phyloP scores from a whole-genome alignment of 441 rosid species.

The Euphorbia neoarborescens region DNA sequence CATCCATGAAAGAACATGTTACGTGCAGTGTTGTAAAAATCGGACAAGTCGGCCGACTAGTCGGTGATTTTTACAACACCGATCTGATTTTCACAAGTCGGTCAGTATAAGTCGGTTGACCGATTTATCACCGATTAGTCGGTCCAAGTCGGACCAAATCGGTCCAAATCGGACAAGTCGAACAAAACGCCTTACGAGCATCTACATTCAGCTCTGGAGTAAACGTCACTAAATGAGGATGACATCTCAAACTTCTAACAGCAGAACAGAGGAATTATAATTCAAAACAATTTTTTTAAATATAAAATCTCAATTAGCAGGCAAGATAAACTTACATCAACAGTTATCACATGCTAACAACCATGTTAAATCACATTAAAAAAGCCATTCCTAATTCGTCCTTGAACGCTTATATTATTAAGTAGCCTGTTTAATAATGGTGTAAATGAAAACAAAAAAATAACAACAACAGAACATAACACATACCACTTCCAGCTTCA shows the following conservation, averaged over 20 bases:
- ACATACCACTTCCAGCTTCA: slow-evolving; percentile 32
- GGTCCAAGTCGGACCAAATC: no score
- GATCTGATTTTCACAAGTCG: no score
- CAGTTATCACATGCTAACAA: background rate
- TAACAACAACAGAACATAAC: background rate
- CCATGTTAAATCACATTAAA: slow-evolving; percentile 4
- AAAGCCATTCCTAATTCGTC: background rate
- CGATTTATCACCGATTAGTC: no score
- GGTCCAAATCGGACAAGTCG: no score
- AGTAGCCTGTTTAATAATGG: background rate
- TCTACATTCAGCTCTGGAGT: background rate
- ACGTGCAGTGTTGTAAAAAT: no score
- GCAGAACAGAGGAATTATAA: background rate
- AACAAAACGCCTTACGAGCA: no score
- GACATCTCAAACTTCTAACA: background rate
- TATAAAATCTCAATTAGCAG: background rate
- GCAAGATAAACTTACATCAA: background rate
- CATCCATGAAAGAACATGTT: background rate
- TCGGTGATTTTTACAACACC: no score
- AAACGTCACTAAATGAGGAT: background rate
- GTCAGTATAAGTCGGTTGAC: no score
- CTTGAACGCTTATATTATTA: background rate
- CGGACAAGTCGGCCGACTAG: no score
- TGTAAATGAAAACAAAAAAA: slow-evolving; percentile 1
- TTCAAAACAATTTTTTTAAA: background rate